Conservation (phyloP, 345 rosid genomes). For the Pugionium dolabratum region DNA sequence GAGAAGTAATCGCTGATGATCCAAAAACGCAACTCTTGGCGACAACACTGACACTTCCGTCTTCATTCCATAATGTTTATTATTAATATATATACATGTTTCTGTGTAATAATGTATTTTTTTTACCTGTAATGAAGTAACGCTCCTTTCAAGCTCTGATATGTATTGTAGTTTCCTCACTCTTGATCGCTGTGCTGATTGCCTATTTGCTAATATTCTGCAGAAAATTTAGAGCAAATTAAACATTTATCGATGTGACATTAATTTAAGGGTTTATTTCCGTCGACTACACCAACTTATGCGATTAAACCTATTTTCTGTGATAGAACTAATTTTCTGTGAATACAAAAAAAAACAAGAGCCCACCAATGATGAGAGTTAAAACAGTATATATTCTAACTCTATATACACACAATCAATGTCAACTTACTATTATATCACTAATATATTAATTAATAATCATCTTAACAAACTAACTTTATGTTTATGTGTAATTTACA, state of each 20-base stretch:
- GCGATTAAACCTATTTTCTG: too few relatives aligned
- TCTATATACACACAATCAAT: too few relatives aligned
- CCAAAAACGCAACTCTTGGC: constrained; percentile 84
- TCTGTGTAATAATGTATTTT: too few relatives aligned
- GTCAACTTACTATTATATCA: too few relatives aligned
- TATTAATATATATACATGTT: not conserved
- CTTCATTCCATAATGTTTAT: constrained; percentile 34
- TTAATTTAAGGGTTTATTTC: constrained; percentile 12
- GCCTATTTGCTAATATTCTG: constrained; percentile 77
- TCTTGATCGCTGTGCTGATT: constrained; percentile 92
- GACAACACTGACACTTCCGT: constrained; percentile 89
- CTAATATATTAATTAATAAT: too few relatives aligned
- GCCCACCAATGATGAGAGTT: too few relatives aligned
- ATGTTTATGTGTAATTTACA: too few relatives aligned
- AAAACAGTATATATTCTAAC: too few relatives aligned
- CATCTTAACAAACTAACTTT: too few relatives aligned
- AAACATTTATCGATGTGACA: constrained; percentile 47
- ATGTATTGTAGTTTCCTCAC: constrained; percentile 91
- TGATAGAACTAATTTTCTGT: too few relatives aligned
- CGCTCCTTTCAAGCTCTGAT: constrained; percentile 91
- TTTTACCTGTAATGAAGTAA: constrained; percentile 75
- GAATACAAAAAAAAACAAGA: too few relatives aligned
- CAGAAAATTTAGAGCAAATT: not conserved
- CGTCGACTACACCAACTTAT: too few relatives aligned
- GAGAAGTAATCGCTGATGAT: constrained; percentile 84